A percentile compares a stretch with the other conserved stretches of the same genome.
These are phyloP conservation scores for Panicum hallii DNA, from an alignment of 202 grass and related monocot species.

Conservation along the genomic window DNA sequence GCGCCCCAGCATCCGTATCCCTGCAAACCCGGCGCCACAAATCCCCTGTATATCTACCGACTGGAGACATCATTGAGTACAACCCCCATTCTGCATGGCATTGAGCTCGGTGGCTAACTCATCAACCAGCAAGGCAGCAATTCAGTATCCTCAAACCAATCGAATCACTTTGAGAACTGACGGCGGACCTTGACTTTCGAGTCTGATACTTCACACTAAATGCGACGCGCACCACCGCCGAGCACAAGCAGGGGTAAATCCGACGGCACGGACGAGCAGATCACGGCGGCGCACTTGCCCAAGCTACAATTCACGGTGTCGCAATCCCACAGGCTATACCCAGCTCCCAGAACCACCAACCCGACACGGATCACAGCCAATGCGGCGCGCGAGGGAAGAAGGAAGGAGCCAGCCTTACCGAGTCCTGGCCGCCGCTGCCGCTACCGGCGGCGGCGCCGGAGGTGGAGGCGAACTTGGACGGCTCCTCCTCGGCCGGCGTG, in stretches of 20 bases:
- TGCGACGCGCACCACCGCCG: too few species aligned
- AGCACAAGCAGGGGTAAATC: not conserved
- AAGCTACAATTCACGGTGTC: not conserved
- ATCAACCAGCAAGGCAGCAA: not conserved
- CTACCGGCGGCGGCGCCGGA: conserved; percentile 51
- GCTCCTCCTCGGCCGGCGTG: conserved; percentile 52
- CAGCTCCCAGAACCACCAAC: not conserved
- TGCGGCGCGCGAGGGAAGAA: not conserved
- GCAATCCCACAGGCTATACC: not conserved
- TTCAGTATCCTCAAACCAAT: not conserved
- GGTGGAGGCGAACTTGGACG: conserved; percentile 64
- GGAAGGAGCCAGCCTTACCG: conserved; percentile 41
- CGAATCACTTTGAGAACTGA: not conserved
- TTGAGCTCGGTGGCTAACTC: not conserved
- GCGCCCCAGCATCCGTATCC: not conserved
- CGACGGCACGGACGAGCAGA: conserved; percentile 20
- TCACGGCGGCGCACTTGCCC: not conserved
- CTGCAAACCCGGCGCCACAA: not conserved
- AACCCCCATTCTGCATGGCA: not conserved
- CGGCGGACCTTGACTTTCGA: not conserved
- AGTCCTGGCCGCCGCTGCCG: conserved; percentile 37
- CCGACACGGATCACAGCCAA: conserved; percentile 16
- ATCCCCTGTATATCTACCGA: too few species aligned
- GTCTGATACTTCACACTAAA: not conserved
- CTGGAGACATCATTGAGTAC: not conserved